Percentiles rank a stretch among this genome's conserved stretches.
Evolutionary conservation across 78 protist species (phyloP).

Genomic region (Corallochytrium limacisporum): DNA sequence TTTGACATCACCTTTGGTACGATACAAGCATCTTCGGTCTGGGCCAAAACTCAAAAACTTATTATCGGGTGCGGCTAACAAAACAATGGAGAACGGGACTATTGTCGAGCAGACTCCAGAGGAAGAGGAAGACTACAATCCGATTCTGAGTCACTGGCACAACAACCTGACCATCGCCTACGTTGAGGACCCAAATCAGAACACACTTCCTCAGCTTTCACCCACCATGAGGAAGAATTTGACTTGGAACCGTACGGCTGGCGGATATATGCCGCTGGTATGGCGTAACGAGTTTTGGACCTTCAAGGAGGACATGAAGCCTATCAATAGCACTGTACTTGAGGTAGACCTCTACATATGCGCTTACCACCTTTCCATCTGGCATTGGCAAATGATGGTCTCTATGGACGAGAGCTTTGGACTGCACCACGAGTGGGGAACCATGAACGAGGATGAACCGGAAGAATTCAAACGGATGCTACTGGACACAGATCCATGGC

Average conservation of each 20-base stretch:
- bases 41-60: too few relatives aligned
- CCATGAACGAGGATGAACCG: neutral
- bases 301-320: slow-evolving; percentile 12
- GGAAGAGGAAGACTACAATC: too few relatives aligned
- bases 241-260: neutral
- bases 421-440: neutral
- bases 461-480: slow-evolving; percentile 35
- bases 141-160: too few relatives aligned
- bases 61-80: too few relatives aligned
- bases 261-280: slow-evolving; percentile 29
- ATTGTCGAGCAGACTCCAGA: too few relatives aligned
- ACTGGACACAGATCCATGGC: slow-evolving; percentile 59
- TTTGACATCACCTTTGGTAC: too few relatives aligned
- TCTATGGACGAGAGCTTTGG: slow-evolving; percentile 4
- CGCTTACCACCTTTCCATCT: neutral
- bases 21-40: too few relatives aligned
- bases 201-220: neutral
- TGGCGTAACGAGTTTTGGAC: slow-evolving; percentile 58
- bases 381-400: neutral
- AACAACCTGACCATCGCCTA: neutral
- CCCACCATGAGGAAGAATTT: neutral
- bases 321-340: slow-evolving; percentile 33
- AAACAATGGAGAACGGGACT: too few relatives aligned
- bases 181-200: neutral
- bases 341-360: neutral